These are phyloP conservation scores for Coniella vitis DNA, from an alignment of 2,329 filamentous ascomycete genomes.

Conservation along the genomic window DNA sequence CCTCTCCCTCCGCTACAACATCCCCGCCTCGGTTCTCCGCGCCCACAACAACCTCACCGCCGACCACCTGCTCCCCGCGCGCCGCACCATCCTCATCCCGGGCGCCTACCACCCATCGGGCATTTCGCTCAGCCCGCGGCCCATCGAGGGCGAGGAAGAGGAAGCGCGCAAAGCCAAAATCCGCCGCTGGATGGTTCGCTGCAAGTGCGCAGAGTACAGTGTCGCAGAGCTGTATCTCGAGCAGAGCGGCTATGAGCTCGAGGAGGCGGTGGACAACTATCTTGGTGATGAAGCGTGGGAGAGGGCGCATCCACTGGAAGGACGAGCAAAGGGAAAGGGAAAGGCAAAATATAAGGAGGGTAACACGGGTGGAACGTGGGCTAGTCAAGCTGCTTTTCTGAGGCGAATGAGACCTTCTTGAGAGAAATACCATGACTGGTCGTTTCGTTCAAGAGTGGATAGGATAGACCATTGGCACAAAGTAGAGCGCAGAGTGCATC, in stretches of 20 bases:
- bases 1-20: conserved; percentile 63
- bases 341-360: conserved; percentile 1
- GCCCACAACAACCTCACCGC: conserved; percentile 62
- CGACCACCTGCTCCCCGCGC: conserved; percentile 63
- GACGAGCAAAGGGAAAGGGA: conserved; percentile 24
- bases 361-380: conserved; percentile 8
- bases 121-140: conserved; percentile 52
- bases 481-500: no score
- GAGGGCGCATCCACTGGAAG: conserved; percentile 53
- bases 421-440: no score
- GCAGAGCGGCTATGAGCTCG: conserved; percentile 60
- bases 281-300: conserved; percentile 73
- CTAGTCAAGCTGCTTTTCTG: conserved; percentile 13
- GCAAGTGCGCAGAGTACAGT: conserved; percentile 72
- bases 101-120: conserved; percentile 50
- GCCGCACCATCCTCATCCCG: conserved; percentile 65
- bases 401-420: conserved; percentile 8
- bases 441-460: no score
- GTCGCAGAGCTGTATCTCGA: conserved; percentile 70
- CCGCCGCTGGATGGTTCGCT: conserved; percentile 70
- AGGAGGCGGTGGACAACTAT: conserved; percentile 56
- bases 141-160: conserved; percentile 69
- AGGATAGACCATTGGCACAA: no score
- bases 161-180: conserved; percentile 64
- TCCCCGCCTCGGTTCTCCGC: conserved; percentile 57